Evolutionary conservation across 2,329 filamentous ascomycete species (phyloP), one percentile per base, ranked within the genome.

Genomic region (Neonectria sp.): DNA sequence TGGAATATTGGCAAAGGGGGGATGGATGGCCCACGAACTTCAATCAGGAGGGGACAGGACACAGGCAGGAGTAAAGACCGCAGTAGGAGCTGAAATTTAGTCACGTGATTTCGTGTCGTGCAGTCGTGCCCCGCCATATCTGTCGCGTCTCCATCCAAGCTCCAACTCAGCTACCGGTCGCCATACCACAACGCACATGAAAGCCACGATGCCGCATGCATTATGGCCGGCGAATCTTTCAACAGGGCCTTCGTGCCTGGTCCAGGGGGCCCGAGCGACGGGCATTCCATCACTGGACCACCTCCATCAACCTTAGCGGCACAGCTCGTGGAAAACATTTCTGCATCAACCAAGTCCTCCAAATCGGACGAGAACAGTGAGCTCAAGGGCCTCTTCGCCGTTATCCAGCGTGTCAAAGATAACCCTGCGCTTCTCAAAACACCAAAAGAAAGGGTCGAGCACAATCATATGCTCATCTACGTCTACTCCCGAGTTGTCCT

Each of bases 391-490:
- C 86, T 98, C 3, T 86, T 90, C 68, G 80, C 82, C 52, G 81
- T 86, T 33, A 89, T 91, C 37, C 85, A 90, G 73, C 80, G 81
- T 25, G 83, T 88, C 68, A 88, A 88, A 63, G 84, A 87, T 69
- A 76, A 86, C 12, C 86, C 83, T 45, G 80, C 78, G 1, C 76
- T 85, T 29, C 86, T 95, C 29, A 89, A 90, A 35, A 87, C 89
- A 13, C 76, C 85, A 2, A 88, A 91, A 69, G 90, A 93, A 51
- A 91, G 92, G 71, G 82, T 93, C 51, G 88, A 91, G 57, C 91
- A 97, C 78, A 95, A 97, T 73, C 92, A 95, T 75, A 93, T 95
- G 81, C 88, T 98, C 56, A 91, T 97, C 59, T 95, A 93, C 76
- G 92, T 97, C 69, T 93, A 96, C 73, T 87, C 92, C 56, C 91